Percentiles rank a stretch among this genome's conserved stretches.
Conservation (phyloP, 163 green algal species). For the Chlamydomonas reinhardtii region DNA sequence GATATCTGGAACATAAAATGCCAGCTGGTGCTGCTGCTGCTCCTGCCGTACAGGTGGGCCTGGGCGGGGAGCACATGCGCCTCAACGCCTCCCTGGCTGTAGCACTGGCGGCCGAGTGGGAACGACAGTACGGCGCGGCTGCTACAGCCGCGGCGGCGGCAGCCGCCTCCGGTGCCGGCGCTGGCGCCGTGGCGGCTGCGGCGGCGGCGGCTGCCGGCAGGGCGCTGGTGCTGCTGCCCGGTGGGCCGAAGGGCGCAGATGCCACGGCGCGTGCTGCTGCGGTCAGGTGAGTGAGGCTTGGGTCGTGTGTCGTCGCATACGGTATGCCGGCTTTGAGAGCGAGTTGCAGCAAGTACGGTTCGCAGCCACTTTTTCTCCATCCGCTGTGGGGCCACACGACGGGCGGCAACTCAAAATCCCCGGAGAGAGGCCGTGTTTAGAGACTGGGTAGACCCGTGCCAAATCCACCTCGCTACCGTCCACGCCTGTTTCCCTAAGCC, state of each 20-base stretch:
- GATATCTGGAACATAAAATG: too few relatives aligned
- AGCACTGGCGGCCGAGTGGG: slow-evolving; percentile 78
- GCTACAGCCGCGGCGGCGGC: slow-evolving; percentile 25
- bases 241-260: not conserved
- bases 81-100: slow-evolving; percentile 93
- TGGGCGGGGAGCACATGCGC: slow-evolving; percentile 87
- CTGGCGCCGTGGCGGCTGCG: not conserved
- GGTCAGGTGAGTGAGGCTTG: slow-evolving; percentile 43
- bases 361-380: too few relatives aligned
- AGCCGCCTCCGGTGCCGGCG: not conserved
- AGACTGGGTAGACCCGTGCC: too few relatives aligned
- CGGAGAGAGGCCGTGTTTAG: too few relatives aligned
- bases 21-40: too few relatives aligned
- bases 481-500: too few relatives aligned
- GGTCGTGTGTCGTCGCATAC: too few relatives aligned
- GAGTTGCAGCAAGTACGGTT: too few relatives aligned
- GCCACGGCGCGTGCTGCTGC: slow-evolving; percentile 58
- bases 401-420: too few relatives aligned
- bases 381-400: too few relatives aligned
- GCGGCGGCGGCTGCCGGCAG: not conserved
- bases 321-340: too few relatives aligned
- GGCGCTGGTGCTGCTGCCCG: slow-evolving; percentile 22
- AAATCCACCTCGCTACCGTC: too few relatives aligned
- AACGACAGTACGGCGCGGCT: slow-evolving; percentile 57
- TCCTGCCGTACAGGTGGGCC: slow-evolving; percentile 57